Conservation (phyloP, 257 asterid genomes). For the Nicotiana tabacum region DNA sequence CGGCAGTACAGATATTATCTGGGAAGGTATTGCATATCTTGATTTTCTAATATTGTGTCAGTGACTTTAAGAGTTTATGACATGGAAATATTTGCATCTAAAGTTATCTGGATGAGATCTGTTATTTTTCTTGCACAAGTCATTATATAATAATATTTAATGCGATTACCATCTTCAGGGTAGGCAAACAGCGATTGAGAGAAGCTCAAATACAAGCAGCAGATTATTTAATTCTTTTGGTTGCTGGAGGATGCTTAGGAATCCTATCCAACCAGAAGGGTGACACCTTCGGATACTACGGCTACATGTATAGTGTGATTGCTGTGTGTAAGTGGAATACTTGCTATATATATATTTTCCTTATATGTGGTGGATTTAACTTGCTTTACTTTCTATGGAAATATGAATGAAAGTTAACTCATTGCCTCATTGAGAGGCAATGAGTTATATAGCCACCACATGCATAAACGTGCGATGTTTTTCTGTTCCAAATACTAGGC, state of each 20-base stretch:
- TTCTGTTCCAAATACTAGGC: not conserved
- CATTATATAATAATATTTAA: not conserved
- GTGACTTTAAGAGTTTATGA: not conserved
- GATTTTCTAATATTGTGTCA: not conserved
- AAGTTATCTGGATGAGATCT: not conserved
- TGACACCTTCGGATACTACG: conserved; percentile 80
- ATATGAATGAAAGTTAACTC: not conserved
- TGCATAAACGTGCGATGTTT: not conserved
- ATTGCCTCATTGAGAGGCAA: not conserved
- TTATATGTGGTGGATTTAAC: not conserved
- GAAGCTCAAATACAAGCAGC: conserved; percentile 93
- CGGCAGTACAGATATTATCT: conserved; percentile 82
- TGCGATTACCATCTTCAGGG: conserved; percentile 43
- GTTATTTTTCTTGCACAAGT: not conserved
- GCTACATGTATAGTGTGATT: conserved; percentile 85
- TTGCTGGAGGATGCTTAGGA: conserved; percentile 98
- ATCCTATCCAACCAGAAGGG: conserved; percentile 78
- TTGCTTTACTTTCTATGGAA: not conserved
- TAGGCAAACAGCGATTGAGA: conserved; percentile 75
- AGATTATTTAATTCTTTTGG: conserved; percentile 82
- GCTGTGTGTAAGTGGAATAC: conserved; percentile 75
- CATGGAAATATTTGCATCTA: not conserved
- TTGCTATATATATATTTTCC: not conserved
- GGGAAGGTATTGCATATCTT: conserved; percentile 62
- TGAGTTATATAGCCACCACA: not conserved